A percentile compares a stretch with the other conserved stretches of the same genome.
phyloP scores from a whole-genome alignment of 208 protist species.

The Trypanosoma boissoni region DNA sequence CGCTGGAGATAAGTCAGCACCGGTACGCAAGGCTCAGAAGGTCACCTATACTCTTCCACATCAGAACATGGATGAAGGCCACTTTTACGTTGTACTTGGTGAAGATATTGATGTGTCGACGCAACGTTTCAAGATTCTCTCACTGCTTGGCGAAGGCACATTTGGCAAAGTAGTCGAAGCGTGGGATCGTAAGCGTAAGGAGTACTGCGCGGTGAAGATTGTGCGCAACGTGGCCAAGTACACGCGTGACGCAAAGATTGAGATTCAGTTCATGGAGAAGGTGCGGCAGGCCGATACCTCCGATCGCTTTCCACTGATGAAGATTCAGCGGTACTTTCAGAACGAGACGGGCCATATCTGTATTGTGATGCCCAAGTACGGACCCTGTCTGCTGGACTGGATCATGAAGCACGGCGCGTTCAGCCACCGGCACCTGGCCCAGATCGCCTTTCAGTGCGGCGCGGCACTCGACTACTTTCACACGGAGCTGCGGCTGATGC shows the following conservation, averaged over 20 bases:
- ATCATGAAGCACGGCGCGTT: slow-evolving; percentile 77
- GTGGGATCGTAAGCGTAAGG: slow-evolving; percentile 84
- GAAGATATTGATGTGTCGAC: slow-evolving; percentile 87
- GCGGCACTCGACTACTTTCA: slow-evolving; percentile 77
- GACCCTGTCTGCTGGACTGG: slow-evolving; percentile 77
- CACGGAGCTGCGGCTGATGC: slow-evolving; percentile 60
- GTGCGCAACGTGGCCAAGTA: slow-evolving; percentile 84
- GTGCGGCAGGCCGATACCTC: slow-evolving; percentile 55
- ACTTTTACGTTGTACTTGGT: slow-evolving; percentile 90
- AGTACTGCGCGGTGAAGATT: slow-evolving; percentile 89
- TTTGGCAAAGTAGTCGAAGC: slow-evolving; percentile 89
- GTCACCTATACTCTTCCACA: slow-evolving; percentile 77
- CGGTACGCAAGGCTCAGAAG: slow-evolving; percentile 62
- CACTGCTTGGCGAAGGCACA: slow-evolving; percentile 83
- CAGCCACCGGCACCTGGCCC: slow-evolving; percentile 64
- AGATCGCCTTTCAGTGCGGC: slow-evolving; percentile 75
- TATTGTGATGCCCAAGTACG: slow-evolving; percentile 69
- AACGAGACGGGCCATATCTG: slow-evolving; percentile 83
- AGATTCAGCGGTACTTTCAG: slow-evolving; percentile 80
- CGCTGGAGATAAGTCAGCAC: slow-evolving; percentile 3
- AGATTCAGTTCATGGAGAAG: slow-evolving; percentile 86
- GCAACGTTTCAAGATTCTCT: slow-evolving; percentile 89
- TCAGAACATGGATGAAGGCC: slow-evolving; percentile 87
- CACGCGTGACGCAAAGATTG: slow-evolving; percentile 83
- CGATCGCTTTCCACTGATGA: slow-evolving; percentile 76